Base-by-base conservation (phyloP, 176 grass and related monocot genomes). In the Eragrostis nindensis region DNA sequence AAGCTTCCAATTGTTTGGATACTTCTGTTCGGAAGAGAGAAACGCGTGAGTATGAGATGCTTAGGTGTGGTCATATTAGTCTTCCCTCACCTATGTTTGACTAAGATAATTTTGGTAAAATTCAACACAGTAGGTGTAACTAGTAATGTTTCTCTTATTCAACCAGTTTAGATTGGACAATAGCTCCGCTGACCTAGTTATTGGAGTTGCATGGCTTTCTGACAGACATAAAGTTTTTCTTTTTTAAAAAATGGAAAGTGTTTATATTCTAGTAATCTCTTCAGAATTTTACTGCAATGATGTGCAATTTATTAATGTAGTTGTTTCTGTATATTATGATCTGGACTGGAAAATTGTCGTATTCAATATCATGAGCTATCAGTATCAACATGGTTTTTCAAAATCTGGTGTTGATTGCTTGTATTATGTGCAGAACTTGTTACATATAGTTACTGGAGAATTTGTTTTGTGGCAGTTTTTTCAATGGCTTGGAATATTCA, bases 101-200 rank as follows among this genome's bases (percentile, higher is more conserved):
- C 40, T 25, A 63, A 67, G 47, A 48, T 66, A 38, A 19, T 66
- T 87, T 72, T 56, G 36, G 11, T 36, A 71, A 29, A 52, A 78
- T 38, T 45, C 7, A 1, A 32, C 4, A 42, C 11, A 66, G 47
- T 27, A 78, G 11, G 5, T 78, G 57, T 55, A 38, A 32, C 42
- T 54, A 52, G 22, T 15, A 62, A 41, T 41, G 25, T 56, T 46
- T 69, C 8, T 50, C 22, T 55, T 75, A 15, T 10, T 63, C 6
- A 0, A 75, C 54, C 30, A 39, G n/a, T 47, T 59, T 40, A 27
- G 18, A 74, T 66, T 67, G 64, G 30, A 47, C 38, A 65, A 60
- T 78, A 24, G 17, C 68, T 84, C 0, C 19, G 4, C 11, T 68
- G n/a, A 27, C 1, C 30, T 50, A n/a, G 59, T 79, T 74, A 4